Conservation (phyloP, 2,329 filamentous ascomycete genomes). For the Metarhizium album region DNA sequence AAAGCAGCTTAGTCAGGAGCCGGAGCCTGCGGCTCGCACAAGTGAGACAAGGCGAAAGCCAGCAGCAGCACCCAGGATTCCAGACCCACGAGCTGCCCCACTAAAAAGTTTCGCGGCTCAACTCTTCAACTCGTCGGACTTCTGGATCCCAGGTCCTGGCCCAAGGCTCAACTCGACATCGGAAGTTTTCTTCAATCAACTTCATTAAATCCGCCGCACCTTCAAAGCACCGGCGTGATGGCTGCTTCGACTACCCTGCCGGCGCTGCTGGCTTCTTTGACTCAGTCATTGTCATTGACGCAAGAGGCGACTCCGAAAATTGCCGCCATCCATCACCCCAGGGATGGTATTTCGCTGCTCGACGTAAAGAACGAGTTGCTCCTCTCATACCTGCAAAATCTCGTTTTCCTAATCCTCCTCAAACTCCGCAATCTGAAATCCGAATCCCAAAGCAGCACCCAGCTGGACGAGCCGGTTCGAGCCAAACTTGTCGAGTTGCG, state of each 20-base stretch:
- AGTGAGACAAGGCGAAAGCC: too few relatives aligned
- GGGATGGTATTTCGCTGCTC: constrained; percentile 85
- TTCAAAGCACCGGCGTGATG: constrained; percentile 24
- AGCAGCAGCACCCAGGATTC: neutral
- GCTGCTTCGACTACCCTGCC: constrained; percentile 39
- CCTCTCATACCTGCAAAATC: constrained; percentile 87
- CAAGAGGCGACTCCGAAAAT: constrained; percentile 56
- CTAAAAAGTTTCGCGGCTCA: constrained; percentile 12
- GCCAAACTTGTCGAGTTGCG: constrained; percentile 83
- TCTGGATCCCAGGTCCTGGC: too few relatives aligned
- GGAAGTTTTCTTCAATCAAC: neutral
- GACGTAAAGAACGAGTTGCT: constrained; percentile 97
- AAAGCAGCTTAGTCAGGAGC: constrained; percentile 10
- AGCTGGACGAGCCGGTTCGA: constrained; percentile 56
- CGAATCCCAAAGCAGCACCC: constrained; percentile 17
- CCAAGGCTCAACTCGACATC: too few relatives aligned
- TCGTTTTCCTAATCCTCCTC: constrained; percentile 76
- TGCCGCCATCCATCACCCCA: constrained; percentile 56
- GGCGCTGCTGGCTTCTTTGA: constrained; percentile 41
- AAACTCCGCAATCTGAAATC: constrained; percentile 54
- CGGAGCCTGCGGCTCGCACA: neutral
- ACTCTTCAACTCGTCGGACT: neutral
- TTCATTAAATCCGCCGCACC: constrained; percentile 11
- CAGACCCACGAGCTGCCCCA: constrained; percentile 7
- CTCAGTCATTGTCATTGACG: constrained; percentile 49